Evolutionary conservation across 768 basidiomycete species (phyloP), one percentile per base, ranked within the genome.

Genomic region (Collybia sp.): DNA sequence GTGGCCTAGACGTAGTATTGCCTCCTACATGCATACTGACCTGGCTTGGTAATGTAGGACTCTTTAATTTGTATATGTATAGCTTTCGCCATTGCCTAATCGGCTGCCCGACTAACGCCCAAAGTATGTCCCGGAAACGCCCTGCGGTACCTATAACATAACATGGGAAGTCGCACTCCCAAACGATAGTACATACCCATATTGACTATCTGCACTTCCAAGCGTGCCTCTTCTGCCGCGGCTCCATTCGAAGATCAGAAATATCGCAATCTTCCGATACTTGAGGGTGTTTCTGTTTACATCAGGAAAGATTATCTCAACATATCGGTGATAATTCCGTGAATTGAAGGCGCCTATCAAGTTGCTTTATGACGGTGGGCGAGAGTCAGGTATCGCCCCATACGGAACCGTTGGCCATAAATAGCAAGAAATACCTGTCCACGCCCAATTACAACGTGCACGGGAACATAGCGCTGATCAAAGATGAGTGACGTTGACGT

Each of bases 41-140:
- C 30, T 40, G 40, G 43, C 51, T 42, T 49, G 51, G 45, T 16
- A 50, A 43, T 48, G 35, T 64, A 92, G 89, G 88, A 89, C 59
- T 84, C 71, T 39, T 54, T 76, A 52, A 72, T 75, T 45, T 75
- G 72, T 66, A 66, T 71, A 59, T 76, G 73, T 64, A 72, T 75
- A 58, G 72, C 74, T 25, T 63, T 76, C 47, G 74, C 72, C 47
- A 64, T 74, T 53, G 63, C 71, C 40, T 71, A 57, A 69, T 56
- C 44, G 35, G 40, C 42, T 16, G 25, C 53, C 54, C 53, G 54
- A 51, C 47, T 49, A 37, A 47, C 48, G 45, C 40, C 34, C 17
- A 47, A 53, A 54, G 38, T 54, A 44, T 58, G 54, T 45, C 46
- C 50, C 35, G 55, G 51, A 48, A 53, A 58, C 60, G 60, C 58